Base-by-base conservation (phyloP, 768 basidiomycete species). In the Lactarius evosmus region DNA sequence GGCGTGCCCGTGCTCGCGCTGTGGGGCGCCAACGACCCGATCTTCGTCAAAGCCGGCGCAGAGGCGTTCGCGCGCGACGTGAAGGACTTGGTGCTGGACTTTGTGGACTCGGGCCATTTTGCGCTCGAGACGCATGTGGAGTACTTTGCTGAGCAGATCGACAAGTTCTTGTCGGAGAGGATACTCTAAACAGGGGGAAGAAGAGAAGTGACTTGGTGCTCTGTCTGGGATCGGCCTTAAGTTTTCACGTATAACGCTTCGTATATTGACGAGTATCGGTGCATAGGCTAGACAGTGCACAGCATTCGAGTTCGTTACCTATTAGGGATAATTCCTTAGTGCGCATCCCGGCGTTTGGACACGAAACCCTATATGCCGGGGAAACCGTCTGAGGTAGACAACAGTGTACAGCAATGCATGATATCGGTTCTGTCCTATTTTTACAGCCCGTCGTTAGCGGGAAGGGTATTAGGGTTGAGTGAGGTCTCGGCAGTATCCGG, bases 21-120 rank as follows among this genome's bases (percentile, higher is more conserved):
- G 5, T 83, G 83, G 83, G 82, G 81, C 8, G 76, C 72, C 65
- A 74, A 78, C 63, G 82, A 84, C 63, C 36, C 59, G 7, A 73
- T 79, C 60, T 83, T 83, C 73, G 62, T 77, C 25, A 74, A 76
- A 9, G 63, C 75, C 0, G 81, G 81, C 2, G 82, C 80, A 0
- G 74, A 79, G 65, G 79, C 79, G 22, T 83, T 71, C 72, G 77
- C 75, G 67, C 72, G 63, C 22, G 76, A 78, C 40, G 58, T 77
- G 44, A 71, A 72, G 22, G 67, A 80, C 4, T 75, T 76, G 2
- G 69, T 78, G 70, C 74, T 81, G 5, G 56, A 74, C 51, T 69
- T 79, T 25, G 66, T 82, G 34, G 77, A 82, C 53, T 78, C 74
- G 22, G 79, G 80, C 0, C 82, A 83, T 69, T 83, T 83, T 63